These are phyloP conservation scores for Clonostachys sp. DNA, from an alignment of 2,329 filamentous ascomycete species.

Conservation along the genomic window DNA sequence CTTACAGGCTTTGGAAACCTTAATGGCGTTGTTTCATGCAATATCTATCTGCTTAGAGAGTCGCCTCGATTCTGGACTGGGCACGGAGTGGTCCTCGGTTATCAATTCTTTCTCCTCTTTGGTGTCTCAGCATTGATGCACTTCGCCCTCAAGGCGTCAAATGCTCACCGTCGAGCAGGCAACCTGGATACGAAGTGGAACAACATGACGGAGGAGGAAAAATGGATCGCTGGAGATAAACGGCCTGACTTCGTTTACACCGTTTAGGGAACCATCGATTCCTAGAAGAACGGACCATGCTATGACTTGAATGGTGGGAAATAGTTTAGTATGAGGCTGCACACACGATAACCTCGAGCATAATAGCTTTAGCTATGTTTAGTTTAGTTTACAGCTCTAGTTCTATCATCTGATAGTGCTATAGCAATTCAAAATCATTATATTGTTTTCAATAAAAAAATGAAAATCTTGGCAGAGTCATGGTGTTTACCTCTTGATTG, in stretches of 20 bases:
- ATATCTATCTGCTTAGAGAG: slow-evolving; percentile 50
- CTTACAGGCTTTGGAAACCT: slow-evolving; percentile 59
- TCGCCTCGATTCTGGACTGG: slow-evolving; percentile 34
- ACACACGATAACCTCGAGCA: no score
- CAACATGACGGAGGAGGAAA: slow-evolving; percentile 48
- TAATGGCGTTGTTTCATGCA: slow-evolving; percentile 57
- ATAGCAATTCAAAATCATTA: no score
- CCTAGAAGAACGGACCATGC: no score
- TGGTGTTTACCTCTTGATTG: no score
- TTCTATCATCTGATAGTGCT: no score
- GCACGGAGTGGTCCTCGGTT: slow-evolving; percentile 59
- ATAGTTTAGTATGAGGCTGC: no score
- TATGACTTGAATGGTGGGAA: no score
- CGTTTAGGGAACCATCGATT: slow-evolving; percentile 6
- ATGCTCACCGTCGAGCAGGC: slow-evolving; percentile 50
- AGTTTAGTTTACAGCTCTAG: no score
- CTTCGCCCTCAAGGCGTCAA: slow-evolving; percentile 52
- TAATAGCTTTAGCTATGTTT: no score
- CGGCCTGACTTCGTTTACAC: slow-evolving; percentile 27
- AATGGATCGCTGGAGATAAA: slow-evolving; percentile 54
- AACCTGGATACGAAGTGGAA: slow-evolving; percentile 51
- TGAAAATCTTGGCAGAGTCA: no score
- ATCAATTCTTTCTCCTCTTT: slow-evolving; percentile 58
- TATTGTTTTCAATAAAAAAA: no score
- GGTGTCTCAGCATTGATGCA: slow-evolving; percentile 61